Percentiles rank a stretch among this genome's conserved stretches.
Conservation (phyloP, 192 early-diverging fungal genomes). For the Backusella tuberculispora region DNA sequence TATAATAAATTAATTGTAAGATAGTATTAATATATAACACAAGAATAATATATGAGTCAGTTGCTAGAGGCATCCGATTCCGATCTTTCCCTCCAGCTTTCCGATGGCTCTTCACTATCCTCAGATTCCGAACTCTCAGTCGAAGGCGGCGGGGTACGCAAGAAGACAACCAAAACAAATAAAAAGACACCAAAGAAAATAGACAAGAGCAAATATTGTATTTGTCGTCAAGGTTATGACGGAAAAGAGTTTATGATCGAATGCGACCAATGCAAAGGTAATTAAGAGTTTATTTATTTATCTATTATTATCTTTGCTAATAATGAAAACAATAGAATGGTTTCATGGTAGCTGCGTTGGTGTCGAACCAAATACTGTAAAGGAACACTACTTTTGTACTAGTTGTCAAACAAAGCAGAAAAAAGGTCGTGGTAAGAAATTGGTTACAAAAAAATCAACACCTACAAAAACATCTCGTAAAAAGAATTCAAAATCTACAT, state of each 20-base stretch:
- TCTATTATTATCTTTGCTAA: no score
- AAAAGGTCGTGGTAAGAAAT: conserved; percentile 14
- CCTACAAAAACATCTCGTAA: conserved; percentile 4
- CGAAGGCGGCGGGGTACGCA: background rate
- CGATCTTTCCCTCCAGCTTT: conserved; percentile 35
- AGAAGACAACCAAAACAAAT: conserved; percentile 4
- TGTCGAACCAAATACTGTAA: conserved; percentile 41
- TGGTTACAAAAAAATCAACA: background rate
- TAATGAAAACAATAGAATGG: conserved; percentile 49
- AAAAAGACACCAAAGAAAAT: conserved; percentile 16
- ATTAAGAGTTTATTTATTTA: background rate
- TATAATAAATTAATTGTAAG: background rate
- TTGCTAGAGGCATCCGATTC: conserved; percentile 26
- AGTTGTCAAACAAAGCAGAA: conserved; percentile 39
- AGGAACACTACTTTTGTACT: conserved; percentile 37
- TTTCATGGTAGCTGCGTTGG: conserved; percentile 61
- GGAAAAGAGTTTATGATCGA: conserved; percentile 62
- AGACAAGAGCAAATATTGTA: conserved; percentile 49
- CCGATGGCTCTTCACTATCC: conserved; percentile 35
- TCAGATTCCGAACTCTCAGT: conserved; percentile 30
- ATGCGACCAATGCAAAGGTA: conserved; percentile 59
- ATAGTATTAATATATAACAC: background rate
- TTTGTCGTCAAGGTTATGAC: conserved; percentile 55
- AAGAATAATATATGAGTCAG: background rate
- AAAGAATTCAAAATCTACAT: background rate